Evolutionary conservation across 148 eudicot genomes (phyloP).

Genomic region (Fagopyrum esculentum): DNA sequence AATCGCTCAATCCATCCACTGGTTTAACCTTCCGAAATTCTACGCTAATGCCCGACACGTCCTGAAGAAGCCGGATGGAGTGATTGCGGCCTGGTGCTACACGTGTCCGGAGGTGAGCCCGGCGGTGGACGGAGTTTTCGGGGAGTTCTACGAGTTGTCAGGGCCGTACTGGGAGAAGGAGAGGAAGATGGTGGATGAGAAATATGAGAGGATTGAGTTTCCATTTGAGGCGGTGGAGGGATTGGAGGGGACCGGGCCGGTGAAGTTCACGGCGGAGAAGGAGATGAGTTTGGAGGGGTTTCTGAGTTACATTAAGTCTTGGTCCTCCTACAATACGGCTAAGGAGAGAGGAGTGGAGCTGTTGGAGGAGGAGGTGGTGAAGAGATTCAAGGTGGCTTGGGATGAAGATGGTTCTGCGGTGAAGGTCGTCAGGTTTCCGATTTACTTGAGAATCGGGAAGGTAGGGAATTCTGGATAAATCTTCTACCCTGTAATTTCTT

Average conservation of each 20-base stretch:
- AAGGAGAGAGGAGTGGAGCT: conserved; percentile 73
- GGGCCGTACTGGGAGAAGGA: conserved; percentile 45
- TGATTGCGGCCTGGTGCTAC: conserved; percentile 87
- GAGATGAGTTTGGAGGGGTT: conserved; percentile 52
- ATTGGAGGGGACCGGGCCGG: conserved; percentile 56
- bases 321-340: conserved; percentile 77
- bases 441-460: conserved; percentile 68
- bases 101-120: conserved; percentile 34
- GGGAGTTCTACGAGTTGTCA: conserved; percentile 27
- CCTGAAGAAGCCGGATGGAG: conserved; percentile 66
- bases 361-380: conserved; percentile 39
- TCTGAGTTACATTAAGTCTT: conserved; percentile 49
- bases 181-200: conserved; percentile 42
- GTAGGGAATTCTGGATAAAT: conserved; percentile 22
- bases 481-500: no score
- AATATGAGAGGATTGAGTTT: conserved; percentile 40
- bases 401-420: conserved; percentile 29
- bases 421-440: conserved; percentile 47
- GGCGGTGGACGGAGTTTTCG: conserved; percentile 38
- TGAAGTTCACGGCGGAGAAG: conserved; percentile 49
- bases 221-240: conserved; percentile 70
- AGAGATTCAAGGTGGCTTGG: conserved; percentile 61
- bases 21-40: conserved; percentile 62
- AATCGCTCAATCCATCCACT: conserved; percentile 73
- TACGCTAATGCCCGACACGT: conserved; percentile 37